phyloP scores from a whole-genome alignment of 768 basidiomycete genomes.

The Albatrellus ellisii region DNA sequence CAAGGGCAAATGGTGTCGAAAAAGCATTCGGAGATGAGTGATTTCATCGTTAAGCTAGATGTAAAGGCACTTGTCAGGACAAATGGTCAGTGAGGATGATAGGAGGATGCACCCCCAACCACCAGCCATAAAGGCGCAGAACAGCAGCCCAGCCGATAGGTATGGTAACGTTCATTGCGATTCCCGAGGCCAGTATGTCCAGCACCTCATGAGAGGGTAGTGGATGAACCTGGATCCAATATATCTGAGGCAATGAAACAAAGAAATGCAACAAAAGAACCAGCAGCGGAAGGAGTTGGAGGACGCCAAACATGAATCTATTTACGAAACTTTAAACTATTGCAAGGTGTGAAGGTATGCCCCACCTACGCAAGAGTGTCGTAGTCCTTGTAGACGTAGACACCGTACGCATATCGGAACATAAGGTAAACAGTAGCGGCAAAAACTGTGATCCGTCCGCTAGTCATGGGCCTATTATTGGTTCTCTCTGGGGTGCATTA shows the following conservation, averaged over 20 bases:
- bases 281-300: neutral
- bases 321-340: neutral
- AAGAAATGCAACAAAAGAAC: no score
- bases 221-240: neutral
- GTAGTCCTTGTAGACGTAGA: neutral
- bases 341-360: no score
- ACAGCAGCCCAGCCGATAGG: neutral
- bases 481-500: neutral
- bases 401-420: neutral
- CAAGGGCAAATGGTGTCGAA: slow-evolving; percentile 66
- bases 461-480: neutral
- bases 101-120: no score
- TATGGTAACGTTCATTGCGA: neutral
- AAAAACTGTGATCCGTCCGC: neutral
- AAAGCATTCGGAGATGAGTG: no score
- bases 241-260: no score
- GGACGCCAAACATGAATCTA: neutral
- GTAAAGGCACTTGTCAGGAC: no score
- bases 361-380: neutral
- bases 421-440: neutral
- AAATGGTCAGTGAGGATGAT: no score
- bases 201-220: slow-evolving; percentile 2
- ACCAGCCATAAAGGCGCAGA: neutral
- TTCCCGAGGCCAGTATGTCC: slow-evolving; percentile 3
- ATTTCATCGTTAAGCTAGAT: no score